These are phyloP conservation scores for Coffea canephora DNA, from an alignment of 257 asterid species.

Conservation along the genomic window DNA sequence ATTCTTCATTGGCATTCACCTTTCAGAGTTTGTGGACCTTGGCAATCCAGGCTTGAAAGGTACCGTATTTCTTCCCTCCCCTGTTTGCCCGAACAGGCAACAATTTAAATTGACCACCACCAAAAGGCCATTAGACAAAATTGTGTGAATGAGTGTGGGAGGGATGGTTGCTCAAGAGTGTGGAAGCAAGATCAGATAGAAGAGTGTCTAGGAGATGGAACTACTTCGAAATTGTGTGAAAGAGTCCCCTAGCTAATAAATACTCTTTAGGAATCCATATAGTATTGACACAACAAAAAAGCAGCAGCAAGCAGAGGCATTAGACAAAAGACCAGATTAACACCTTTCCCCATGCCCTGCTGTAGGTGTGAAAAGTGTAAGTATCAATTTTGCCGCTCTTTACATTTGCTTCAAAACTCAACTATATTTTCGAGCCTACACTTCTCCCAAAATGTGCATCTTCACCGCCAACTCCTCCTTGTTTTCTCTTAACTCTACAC, in stretches of 20 bases:
- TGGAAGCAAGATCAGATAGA: background rate
- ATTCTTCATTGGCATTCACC: background rate
- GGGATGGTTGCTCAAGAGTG: too few relatives aligned
- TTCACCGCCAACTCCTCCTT: background rate
- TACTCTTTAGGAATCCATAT: slow-evolving; percentile 2
- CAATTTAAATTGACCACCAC: background rate
- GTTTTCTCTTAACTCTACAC: slow-evolving; percentile 18
- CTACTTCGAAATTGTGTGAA: background rate
- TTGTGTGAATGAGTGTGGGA: too few relatives aligned
- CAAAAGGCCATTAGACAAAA: background rate
- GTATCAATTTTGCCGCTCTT: slow-evolving; percentile 46
- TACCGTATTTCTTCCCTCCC: background rate
- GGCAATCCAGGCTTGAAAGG: background rate
- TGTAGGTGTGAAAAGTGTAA: slow-evolving; percentile 17
- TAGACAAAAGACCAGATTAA: slow-evolving; percentile 12
- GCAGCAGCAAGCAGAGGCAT: slow-evolving; percentile 29
- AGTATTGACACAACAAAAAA: slow-evolving; percentile 31
- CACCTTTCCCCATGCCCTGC: slow-evolving; percentile 25
- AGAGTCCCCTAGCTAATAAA: slow-evolving; percentile 18
- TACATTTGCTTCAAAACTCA: slow-evolving; percentile 56
- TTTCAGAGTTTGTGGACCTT: too few relatives aligned
- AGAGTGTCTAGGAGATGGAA: background rate
- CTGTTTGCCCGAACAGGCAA: background rate
- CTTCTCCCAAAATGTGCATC: slow-evolving; percentile 15
- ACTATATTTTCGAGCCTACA: slow-evolving; percentile 34